Evolutionary conservation across 164 flowering plant species (phyloP).

Genomic region (Aristolochia fimbriata): DNA sequence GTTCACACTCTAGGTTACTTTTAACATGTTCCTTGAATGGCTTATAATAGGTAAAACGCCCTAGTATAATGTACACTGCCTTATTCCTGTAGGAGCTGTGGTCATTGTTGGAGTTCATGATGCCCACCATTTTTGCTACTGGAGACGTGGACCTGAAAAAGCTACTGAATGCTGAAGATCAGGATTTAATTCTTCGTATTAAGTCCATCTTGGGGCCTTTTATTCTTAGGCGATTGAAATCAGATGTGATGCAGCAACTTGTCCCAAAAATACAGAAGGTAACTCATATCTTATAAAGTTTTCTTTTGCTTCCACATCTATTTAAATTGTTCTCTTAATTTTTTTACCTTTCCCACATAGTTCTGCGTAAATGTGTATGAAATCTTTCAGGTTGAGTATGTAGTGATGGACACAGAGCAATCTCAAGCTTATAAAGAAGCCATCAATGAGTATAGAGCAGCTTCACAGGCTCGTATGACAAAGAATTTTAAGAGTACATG

Average conservation of each 20-base stretch:
- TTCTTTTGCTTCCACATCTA: constrained; percentile 5
- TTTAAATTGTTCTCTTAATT: constrained; percentile 2
- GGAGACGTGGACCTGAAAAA: constrained; percentile 85
- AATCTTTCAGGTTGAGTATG: constrained; percentile 63
- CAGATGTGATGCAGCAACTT: constrained; percentile 97
- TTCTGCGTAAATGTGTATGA: constrained; percentile 5
- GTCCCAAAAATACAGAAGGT: constrained; percentile 83
- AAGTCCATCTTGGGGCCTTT: constrained; percentile 95
- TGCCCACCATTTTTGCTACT: constrained; percentile 91
- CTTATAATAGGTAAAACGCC: no score
- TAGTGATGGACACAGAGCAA: constrained; percentile 61
- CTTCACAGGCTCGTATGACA: constrained; percentile 50
- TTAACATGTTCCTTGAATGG: no score
- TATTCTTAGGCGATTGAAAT: constrained; percentile 85
- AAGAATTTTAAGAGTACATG: constrained; percentile 25
- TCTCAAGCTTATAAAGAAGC: constrained; percentile 80
- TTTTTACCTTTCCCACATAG: not conserved
- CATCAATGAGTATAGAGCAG: constrained; percentile 80
- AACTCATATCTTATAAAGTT: constrained; percentile 7
- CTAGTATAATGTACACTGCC: no score
- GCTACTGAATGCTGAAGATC: constrained; percentile 66
- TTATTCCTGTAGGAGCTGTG: constrained; percentile 67
- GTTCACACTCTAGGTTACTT: no score
- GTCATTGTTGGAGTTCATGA: constrained; percentile 95
- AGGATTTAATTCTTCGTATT: constrained; percentile 63